Percentiles rank a stretch among this genome's conserved stretches.
Conservation (phyloP, 257 asterid species). For the Nicotiana noctiflora region DNA sequence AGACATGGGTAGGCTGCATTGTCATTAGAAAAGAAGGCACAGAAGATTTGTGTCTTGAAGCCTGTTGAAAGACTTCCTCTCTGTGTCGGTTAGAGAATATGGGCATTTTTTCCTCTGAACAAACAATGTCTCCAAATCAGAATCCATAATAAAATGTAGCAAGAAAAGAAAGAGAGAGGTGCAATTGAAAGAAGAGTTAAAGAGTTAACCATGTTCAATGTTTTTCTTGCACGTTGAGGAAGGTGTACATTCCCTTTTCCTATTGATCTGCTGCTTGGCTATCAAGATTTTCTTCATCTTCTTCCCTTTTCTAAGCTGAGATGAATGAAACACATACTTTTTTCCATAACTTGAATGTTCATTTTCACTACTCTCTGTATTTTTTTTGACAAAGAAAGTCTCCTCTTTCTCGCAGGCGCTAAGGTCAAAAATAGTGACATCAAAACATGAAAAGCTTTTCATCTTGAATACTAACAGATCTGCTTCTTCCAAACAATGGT, state of each 20-base stretch:
- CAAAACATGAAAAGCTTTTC: slow-evolving; percentile 1
- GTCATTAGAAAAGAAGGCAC: slow-evolving; percentile 6
- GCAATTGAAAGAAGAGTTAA: not conserved
- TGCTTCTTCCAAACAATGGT: not conserved
- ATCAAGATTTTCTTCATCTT: not conserved
- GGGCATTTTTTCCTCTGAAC: not conserved
- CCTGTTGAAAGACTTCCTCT: not conserved
- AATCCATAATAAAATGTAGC: not conserved
- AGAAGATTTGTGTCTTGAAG: not conserved
- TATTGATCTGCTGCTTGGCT: not conserved
- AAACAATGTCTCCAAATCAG: not conserved
- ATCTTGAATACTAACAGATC: slow-evolving; percentile 1
- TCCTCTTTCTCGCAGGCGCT: slow-evolving; percentile 1
- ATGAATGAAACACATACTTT: not conserved
- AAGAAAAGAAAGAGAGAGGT: not conserved
- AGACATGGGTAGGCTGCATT: slow-evolving; percentile 7
- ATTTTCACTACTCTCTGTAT: not conserved
- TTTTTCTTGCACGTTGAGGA: not conserved
- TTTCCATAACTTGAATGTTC: not conserved
- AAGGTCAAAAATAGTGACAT: not conserved
- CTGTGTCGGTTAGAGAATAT: not conserved
- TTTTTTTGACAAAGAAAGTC: not conserved
- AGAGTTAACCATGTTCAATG: not conserved
- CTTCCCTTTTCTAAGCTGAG: not conserved
- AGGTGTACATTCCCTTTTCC: not conserved